These are phyloP conservation scores for Colletotrichum abscissum DNA, from an alignment of 2,329 filamentous ascomycete genomes.

Conservation along the genomic window DNA sequence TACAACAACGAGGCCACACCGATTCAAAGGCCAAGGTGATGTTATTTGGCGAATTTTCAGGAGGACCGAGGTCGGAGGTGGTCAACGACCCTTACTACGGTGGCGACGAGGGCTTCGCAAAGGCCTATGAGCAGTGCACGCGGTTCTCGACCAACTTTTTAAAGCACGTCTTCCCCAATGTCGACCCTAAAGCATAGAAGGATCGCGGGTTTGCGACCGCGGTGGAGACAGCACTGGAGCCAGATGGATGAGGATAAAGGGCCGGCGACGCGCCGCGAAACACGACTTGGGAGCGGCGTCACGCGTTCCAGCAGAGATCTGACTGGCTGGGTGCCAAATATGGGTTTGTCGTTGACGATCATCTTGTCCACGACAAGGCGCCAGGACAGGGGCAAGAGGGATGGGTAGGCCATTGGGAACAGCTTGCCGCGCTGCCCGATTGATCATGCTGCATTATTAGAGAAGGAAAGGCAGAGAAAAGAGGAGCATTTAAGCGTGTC, in stretches of 20 bases:
- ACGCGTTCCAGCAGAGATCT: not conserved
- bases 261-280: not conserved
- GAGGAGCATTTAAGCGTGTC: constrained; percentile 25
- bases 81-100: constrained; percentile 95
- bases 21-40: constrained; percentile 74
- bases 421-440: constrained; percentile 15
- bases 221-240: not conserved
- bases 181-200: constrained; percentile 35
- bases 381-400: not conserved
- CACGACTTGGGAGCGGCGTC: not conserved
- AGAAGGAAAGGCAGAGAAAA: constrained; percentile 1
- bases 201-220: not conserved
- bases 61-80: constrained; percentile 72
- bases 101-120: constrained; percentile 82
- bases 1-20: constrained; percentile 68
- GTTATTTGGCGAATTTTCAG: constrained; percentile 87
- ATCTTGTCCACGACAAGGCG: constrained; percentile 1
- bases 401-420: constrained; percentile 4
- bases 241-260: not conserved
- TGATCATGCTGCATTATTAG: not conserved
- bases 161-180: constrained; percentile 63
- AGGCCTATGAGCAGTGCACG: constrained; percentile 85
- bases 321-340: not conserved
- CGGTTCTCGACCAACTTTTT: constrained; percentile 84
- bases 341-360: not conserved